Evolutionary conservation across 2,329 filamentous ascomycete genomes (phyloP).

Genomic region (Colletotrichum plurivorum): DNA sequence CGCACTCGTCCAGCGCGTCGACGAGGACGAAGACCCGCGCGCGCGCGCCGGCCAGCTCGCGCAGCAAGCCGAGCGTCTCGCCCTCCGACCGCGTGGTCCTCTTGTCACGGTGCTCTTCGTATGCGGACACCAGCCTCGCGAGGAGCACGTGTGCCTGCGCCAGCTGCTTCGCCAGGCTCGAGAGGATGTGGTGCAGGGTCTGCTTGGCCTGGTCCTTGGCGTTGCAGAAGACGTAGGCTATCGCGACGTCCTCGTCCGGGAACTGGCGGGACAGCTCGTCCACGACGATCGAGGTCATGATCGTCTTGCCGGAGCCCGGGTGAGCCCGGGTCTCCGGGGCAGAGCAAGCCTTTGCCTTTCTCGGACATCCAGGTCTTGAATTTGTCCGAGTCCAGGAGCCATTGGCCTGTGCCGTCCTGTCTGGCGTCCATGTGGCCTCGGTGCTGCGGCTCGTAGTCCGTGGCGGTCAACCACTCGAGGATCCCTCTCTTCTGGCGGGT

Average conservation of each 20-base stretch:
- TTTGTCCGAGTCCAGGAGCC: slow-evolving; percentile 55
- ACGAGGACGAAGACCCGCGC: not conserved
- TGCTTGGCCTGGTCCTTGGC: slow-evolving; percentile 47
- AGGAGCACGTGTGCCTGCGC: slow-evolving; percentile 42
- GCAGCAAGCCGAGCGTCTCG: rapidly evolving
- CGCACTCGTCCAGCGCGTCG: slow-evolving; percentile 2
- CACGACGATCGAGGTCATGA: slow-evolving; percentile 42
- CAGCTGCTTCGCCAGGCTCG: slow-evolving; percentile 52
- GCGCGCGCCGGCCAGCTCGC: rapidly evolving
- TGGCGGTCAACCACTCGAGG: slow-evolving; percentile 55
- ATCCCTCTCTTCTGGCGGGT: slow-evolving; percentile 34
- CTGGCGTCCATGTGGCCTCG: slow-evolving; percentile 49
- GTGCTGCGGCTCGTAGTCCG: slow-evolving; percentile 54
- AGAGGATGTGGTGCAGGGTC: slow-evolving; percentile 43
- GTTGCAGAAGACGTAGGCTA: slow-evolving; percentile 53
- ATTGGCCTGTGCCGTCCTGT: slow-evolving; percentile 55
- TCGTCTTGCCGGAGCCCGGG: slow-evolving; percentile 60
- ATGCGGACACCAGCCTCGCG: not conserved
- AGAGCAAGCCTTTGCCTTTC: slow-evolving; percentile 54
- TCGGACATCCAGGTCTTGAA: slow-evolving; percentile 48
- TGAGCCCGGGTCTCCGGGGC: slow-evolving; percentile 61
- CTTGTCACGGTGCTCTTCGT: rapidly evolving
- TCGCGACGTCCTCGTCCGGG: slow-evolving; percentile 26
- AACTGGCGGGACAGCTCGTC: slow-evolving; percentile 41
- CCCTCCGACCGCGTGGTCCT: rapidly evolving